Percentiles rank a stretch among this genome's conserved stretches.
Evolutionary conservation across 371 early-diverging fungal species (phyloP).

Genomic region (Pancytospora philotis): DNA sequence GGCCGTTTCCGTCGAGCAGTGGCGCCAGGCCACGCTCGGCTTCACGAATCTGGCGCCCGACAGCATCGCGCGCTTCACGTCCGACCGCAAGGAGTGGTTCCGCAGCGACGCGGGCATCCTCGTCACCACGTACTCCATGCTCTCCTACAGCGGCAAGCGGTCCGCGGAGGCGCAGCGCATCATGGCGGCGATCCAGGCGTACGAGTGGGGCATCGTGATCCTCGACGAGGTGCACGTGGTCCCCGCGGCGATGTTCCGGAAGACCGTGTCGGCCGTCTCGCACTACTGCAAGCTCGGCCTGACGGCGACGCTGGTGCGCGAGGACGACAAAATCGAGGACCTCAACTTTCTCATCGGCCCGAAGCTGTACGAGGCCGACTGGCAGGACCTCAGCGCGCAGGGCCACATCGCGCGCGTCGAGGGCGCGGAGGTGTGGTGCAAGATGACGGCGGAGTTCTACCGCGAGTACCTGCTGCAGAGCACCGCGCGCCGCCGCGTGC

Average conservation of each 20-base stretch:
- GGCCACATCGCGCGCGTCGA: constrained; percentile 93
- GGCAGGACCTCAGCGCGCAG: constrained; percentile 89
- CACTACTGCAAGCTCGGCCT: constrained; percentile 93
- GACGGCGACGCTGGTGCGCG: constrained; percentile 94
- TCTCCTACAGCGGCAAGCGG: constrained; percentile 80
- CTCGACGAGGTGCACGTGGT: constrained; percentile 99
- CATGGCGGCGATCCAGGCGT: constrained; percentile 77
- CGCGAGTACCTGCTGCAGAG: constrained; percentile 69
- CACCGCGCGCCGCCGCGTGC: constrained; percentile 64
- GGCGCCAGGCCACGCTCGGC: constrained; percentile 83
- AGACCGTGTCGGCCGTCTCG: constrained; percentile 78
- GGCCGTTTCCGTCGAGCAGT: constrained; percentile 88
- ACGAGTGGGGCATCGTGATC: constrained; percentile 93
- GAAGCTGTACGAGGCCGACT: constrained; percentile 97
- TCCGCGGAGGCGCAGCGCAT: constrained; percentile 85
- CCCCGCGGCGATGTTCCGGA: constrained; percentile 94
- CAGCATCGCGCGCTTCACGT: constrained; percentile 85
- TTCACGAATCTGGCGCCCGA: constrained; percentile 84
- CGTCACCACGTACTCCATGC: constrained; percentile 94
- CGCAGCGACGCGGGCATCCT: constrained; percentile 74
- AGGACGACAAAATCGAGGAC: constrained; percentile 96
- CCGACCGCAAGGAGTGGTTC: constrained; percentile 76
- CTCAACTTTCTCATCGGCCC: constrained; percentile 97
- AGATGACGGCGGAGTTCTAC: constrained; percentile 93
- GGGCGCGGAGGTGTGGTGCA: constrained; percentile 98